A percentile compares a stretch with the other conserved stretches of the same genome.
Conservation (phyloP, 139 green algal species). For the Choricystis sp. region DNA sequence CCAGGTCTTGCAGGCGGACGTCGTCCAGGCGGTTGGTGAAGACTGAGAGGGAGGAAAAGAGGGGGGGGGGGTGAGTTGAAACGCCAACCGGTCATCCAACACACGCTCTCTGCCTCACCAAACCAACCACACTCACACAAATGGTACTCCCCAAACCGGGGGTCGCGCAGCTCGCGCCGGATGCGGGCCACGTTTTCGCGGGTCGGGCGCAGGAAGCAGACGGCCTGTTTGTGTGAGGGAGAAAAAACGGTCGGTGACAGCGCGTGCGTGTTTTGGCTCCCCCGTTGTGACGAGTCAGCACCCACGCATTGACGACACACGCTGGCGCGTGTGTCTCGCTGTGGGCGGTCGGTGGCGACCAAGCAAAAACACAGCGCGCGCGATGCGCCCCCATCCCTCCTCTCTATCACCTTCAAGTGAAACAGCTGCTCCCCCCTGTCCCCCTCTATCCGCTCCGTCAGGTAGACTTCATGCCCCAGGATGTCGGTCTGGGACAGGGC, state of each 20-base stretch:
- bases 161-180: constrained; percentile 64
- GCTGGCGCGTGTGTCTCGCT: no score
- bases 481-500: constrained; percentile 84
- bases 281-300: constrained; percentile 1
- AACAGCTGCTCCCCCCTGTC: constrained; percentile 33
- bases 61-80: background rate
- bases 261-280: no score
- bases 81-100: background rate
- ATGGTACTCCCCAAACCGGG: constrained; percentile 69
- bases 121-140: constrained; percentile 50
- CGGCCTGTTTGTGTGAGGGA: constrained; percentile 31
- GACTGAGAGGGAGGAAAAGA: constrained; percentile 17
- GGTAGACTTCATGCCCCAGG: constrained; percentile 73
- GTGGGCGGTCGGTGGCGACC: no score
- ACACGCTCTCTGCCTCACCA: background rate
- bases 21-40: constrained; percentile 81
- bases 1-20: constrained; percentile 83
- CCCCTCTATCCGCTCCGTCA: constrained; percentile 70
- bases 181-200: constrained; percentile 68
- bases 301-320: background rate
- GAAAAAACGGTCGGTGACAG: background rate
- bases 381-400: background rate
- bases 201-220: constrained; percentile 79
- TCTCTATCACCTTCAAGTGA: constrained; percentile 61
- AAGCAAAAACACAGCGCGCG: background rate